Percentiles rank a stretch among this genome's conserved stretches.
Evolutionary conservation across 371 early-diverging fungal species (phyloP).

Genomic region (Apophysomyces ossiformis): DNA sequence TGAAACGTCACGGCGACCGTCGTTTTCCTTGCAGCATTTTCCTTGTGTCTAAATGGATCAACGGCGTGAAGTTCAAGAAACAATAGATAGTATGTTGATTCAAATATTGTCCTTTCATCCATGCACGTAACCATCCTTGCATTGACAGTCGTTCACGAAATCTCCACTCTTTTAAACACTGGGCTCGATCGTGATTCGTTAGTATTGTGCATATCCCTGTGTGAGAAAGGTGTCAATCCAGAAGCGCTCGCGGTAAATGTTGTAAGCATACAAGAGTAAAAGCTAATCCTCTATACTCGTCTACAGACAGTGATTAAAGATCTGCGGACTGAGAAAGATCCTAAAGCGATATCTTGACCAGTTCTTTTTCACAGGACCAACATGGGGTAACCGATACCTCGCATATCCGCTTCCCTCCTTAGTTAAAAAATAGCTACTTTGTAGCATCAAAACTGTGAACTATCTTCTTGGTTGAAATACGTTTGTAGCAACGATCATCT

Average conservation of each 20-base stretch:
- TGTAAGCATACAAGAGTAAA: background rate
- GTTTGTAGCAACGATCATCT: too few relatives aligned
- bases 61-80: slow-evolving; percentile 18
- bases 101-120: background rate
- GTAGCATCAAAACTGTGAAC: too few relatives aligned
- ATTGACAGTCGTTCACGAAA: slow-evolving; percentile 62
- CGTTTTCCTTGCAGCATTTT: background rate
- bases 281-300: background rate
- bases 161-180: slow-evolving; percentile 71
- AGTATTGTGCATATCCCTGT: slow-evolving; percentile 70
- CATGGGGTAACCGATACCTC: too few relatives aligned
- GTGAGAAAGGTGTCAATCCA: slow-evolving; percentile 82
- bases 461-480: too few relatives aligned
- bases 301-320: slow-evolving; percentile 15
- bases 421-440: too few relatives aligned
- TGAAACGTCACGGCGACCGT: background rate
- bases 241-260: slow-evolving; percentile 76
- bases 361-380: too few relatives aligned
- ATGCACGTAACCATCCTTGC: background rate
- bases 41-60: background rate
- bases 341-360: too few relatives aligned
- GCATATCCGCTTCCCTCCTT: too few relatives aligned
- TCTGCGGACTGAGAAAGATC: slow-evolving; percentile 1
- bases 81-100: slow-evolving; percentile 29
- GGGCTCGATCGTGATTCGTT: slow-evolving; percentile 77